Evolutionary conservation across 2,329 filamentous ascomycete genomes (phyloP).

Genomic region (Kalmusia sp.): DNA sequence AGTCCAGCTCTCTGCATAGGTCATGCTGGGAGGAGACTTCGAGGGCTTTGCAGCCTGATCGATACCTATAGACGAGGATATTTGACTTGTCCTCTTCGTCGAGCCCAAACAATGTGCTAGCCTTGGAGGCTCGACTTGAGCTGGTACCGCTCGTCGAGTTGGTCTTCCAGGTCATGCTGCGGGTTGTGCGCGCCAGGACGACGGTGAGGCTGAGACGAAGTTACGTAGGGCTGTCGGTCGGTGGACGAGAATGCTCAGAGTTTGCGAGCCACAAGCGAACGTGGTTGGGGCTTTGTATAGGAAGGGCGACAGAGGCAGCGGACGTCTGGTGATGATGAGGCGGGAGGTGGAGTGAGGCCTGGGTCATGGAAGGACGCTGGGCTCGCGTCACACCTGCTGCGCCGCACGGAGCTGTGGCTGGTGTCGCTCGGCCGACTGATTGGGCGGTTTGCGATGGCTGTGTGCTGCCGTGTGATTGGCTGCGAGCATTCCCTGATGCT

Average conservation of each 20-base stretch:
- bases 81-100: conserved; percentile 51
- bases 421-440: conserved; percentile 9
- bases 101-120: conserved; percentile 52
- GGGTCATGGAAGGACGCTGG: conserved; percentile 12
- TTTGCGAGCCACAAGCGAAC: conserved; percentile 28
- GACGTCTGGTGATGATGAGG: conserved; percentile 36
- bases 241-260: conserved; percentile 19
- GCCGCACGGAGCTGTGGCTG: conserved; percentile 17
- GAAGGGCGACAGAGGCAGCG: conserved; percentile 20
- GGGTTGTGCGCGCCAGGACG: conserved; percentile 20
- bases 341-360: conserved; percentile 21
- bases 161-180: conserved; percentile 52
- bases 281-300: conserved; percentile 39
- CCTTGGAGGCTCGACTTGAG: conserved; percentile 46
- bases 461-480: not conserved
- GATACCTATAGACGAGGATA: conserved; percentile 56
- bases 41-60: conserved; percentile 47
- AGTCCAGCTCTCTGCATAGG: conserved; percentile 49
- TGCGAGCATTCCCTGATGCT: not conserved
- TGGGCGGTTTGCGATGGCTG: not conserved
- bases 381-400: conserved; percentile 21
- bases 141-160: conserved; percentile 48
- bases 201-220: conserved; percentile 37
- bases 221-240: conserved; percentile 25
- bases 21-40: conserved; percentile 54